Evolutionary conservation across 2,329 filamentous ascomycete genomes (phyloP), one percentile per base, ranked within the genome.

Genomic region (Bipolaris cookei): DNA sequence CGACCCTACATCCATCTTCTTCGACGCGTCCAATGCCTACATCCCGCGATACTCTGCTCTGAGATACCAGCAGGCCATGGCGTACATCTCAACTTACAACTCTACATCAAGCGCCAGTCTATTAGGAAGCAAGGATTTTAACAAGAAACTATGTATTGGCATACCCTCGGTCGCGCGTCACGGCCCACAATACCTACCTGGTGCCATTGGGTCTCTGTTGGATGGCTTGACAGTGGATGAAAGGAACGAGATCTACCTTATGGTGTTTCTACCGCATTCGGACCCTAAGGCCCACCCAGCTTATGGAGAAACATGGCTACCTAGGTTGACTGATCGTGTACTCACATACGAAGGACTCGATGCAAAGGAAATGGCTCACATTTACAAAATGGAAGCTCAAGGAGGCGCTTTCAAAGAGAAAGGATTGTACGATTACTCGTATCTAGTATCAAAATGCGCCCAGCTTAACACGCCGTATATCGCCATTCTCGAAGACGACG

Each of bases 401-500:
- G 61, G 68, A 20, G 65, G 59, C n/a, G 54, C 66, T 23, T 76
- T 71, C 39, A 63, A 70, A 2, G 75, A 80, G 41, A 82, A 82
- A 53, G 76, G 68, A 2, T 62, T 81, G 4, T 78, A 77, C 56
- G 80, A 82, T 58, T 81, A 81, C 57, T 72, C 65, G 6, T 78
- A 78, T 41, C 59, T 82, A 18, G 61, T 82, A 20, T 72, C 77
- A 41, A 71, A 72, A 11, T 82, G 81, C 61, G 58, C 73, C 18
- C 65, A 68, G 28, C 68, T 70, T 4, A 70, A 71, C n/a, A 70
- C 79, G 8, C 72, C 75, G 1, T 80, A 80, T 58, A 73, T 79
- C 32, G 67, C 74, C 4, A 77, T 83, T 35, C 62, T 83, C 4
- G 81, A 83, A 62, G 81, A 82, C 58, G 80, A 82, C 59, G 72